A percentile compares a stretch with the other conserved stretches of the same genome.
These are phyloP conservation scores for Sporothrix phasma DNA, from an alignment of 2,329 filamentous ascomycete genomes.

Conservation along the genomic window DNA sequence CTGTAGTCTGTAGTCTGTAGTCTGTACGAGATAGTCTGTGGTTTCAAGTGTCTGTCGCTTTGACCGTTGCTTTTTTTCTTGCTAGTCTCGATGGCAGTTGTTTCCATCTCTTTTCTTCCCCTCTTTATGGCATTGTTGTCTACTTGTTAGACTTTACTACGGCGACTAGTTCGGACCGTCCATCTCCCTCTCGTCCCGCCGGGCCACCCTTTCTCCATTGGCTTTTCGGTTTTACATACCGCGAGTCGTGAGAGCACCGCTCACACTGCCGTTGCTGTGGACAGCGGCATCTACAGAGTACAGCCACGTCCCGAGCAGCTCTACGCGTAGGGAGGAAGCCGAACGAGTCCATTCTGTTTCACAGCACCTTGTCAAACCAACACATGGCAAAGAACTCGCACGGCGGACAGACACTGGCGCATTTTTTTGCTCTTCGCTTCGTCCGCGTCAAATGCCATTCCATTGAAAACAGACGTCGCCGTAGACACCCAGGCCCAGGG, in stretches of 20 bases:
- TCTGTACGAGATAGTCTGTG: too few species aligned
- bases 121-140: too few species aligned
- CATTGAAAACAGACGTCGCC: too few species aligned
- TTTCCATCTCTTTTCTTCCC: too few species aligned
- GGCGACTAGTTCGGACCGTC: too few species aligned
- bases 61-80: too few species aligned
- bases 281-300: neutral
- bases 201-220: neutral
- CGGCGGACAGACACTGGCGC: neutral
- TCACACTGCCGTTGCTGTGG: neutral
- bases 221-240: neutral
- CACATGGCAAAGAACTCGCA: neutral
- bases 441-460: neutral
- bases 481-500: neutral
- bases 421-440: too few species aligned
- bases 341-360: conserved; percentile 6
- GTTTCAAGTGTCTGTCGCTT: too few species aligned
- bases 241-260: neutral
- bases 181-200: too few species aligned
- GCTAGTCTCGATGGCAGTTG: too few species aligned
- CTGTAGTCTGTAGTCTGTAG: neutral
- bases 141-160: too few species aligned
- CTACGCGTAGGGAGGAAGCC: neutral
- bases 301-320: too few species aligned
- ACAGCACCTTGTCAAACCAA: neutral